Evolutionary conservation across 2,329 filamentous ascomycete genomes (phyloP), one percentile per base, ranked within the genome.

Genomic region (Arthroderma uncinatum): DNA sequence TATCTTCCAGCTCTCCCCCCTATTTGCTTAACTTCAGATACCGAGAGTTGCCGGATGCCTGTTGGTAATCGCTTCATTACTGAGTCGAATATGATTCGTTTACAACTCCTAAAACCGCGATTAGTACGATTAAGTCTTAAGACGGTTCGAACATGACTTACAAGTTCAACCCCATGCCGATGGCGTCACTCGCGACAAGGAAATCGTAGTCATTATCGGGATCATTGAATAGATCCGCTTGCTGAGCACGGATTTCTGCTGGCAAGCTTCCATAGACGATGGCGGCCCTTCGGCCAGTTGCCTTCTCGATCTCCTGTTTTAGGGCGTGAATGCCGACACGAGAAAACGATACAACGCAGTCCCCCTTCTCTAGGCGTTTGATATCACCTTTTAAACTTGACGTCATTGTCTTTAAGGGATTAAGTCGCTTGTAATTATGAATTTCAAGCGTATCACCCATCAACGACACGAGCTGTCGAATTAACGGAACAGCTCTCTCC

Each of bases 161-260:
- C 69, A 98, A 73, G 66, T 98, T 98, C 21, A 98, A 76, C 0
- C 94, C 93, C 92, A 98, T 97, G 37, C 93, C 93, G 61, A 98
- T 92, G 50, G 93, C 93, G 72, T 96, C 90, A 64, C 89, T 96
- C 7, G 94, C 93, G 25, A 93, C 91, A 4, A 98, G 77, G 64
- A 84, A 94, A 68, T 98, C 93, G 68, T 96, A 98, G 59, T 96
- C 91, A 68, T 94, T 98, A 67, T 95, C 73, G 0, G 90, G 91
- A 62, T 97, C 88, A 67, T 98, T 98, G 78, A 98, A 98, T 0
- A 97, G 77, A 14, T 83, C 83, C 0, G 93, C 93, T 73, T 98
- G 93, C 67, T 92, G 84, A 2, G 90, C 89, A 60, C 93, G 82
- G 40, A 92, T 95, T 70, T 98, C 93, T 1, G 93, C 92, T 0